Percentiles rank a stretch among this genome's conserved stretches.
Evolutionary conservation across 805 yeast species (phyloP).

Genomic region (Saccharomycopsis sp.): DNA sequence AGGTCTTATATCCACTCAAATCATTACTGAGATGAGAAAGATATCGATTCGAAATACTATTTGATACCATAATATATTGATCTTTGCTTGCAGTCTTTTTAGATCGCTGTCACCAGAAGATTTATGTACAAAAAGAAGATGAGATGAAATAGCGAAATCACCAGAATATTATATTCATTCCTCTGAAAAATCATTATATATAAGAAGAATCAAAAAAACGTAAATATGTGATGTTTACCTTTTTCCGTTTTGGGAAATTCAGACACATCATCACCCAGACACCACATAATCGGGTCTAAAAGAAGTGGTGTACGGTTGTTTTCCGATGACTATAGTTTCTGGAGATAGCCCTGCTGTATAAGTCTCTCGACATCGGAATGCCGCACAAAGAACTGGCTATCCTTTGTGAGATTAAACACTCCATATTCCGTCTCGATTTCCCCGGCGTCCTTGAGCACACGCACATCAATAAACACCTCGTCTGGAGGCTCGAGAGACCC

Average conservation of each 20-base stretch:
- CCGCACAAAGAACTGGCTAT: slow-evolving; percentile 90
- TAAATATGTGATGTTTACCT: not conserved
- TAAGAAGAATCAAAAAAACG: not conserved
- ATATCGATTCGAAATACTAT: slow-evolving; percentile 11
- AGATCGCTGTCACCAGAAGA: not conserved
- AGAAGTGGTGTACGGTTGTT: not conserved
- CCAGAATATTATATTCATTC: not conserved
- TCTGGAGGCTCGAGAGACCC: slow-evolving; percentile 90
- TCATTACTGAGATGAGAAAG: slow-evolving; percentile 2
- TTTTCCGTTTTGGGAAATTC: not conserved
- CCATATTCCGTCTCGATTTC: slow-evolving; percentile 98
- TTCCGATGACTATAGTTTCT: slow-evolving; percentile 43
- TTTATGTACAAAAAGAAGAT: not conserved
- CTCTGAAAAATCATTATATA: not conserved
- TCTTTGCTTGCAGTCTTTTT: not conserved
- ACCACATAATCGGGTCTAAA: too few species aligned
- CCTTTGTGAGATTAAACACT: slow-evolving; percentile 85
- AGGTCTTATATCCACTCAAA: not conserved
- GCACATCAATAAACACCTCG: slow-evolving; percentile 86
- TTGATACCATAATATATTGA: not conserved
- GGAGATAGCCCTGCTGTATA: slow-evolving; percentile 89
- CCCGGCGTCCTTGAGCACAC: slow-evolving; percentile 91
- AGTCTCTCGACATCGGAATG: slow-evolving; percentile 91
- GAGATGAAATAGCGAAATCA: not conserved
- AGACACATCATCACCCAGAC: too few species aligned